These are phyloP conservation scores for Ophiostoma pallidulum DNA, from an alignment of 2,329 filamentous ascomycete genomes.

Conservation along the genomic window DNA sequence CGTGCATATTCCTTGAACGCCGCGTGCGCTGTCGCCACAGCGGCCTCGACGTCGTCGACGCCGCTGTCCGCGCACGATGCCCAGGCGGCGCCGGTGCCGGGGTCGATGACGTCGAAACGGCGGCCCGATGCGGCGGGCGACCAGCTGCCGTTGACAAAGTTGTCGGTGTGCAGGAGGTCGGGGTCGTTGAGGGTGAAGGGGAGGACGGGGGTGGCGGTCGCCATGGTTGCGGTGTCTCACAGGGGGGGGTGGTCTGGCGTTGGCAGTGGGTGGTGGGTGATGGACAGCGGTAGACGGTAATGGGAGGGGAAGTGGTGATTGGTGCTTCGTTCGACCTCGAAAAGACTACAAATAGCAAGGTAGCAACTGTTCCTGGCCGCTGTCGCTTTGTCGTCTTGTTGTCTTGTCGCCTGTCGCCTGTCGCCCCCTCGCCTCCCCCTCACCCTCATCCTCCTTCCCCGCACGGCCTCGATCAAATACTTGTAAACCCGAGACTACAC, in stretches of 20 bases:
- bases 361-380: no score
- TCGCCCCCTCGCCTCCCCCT: no score
- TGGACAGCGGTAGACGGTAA: not conserved
- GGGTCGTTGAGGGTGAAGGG: conserved; percentile 38
- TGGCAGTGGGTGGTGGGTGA: not conserved
- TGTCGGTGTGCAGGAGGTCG: conserved; percentile 38
- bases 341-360: no score
- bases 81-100: conserved; percentile 41
- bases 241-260: not conserved
- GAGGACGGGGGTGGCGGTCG: conserved; percentile 12
- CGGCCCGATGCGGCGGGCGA: conserved; percentile 34
- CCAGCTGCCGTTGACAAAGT: conserved; percentile 40
- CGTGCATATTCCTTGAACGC: conserved; percentile 31
- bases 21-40: conserved; percentile 27
- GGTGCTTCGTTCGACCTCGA: no score
- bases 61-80: conserved; percentile 39
- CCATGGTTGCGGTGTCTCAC: not conserved
- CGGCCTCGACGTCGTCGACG: conserved; percentile 29
- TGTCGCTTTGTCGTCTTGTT: no score
- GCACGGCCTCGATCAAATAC: no score
- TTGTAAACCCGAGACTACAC: no score
- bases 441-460: no score
- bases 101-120: conserved; percentile 44
- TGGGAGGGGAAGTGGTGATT: no score
- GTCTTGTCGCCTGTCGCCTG: no score